These are phyloP conservation scores for Ogataea siamensis DNA, from an alignment of 805 yeast genomes.

Conservation along the genomic window DNA sequence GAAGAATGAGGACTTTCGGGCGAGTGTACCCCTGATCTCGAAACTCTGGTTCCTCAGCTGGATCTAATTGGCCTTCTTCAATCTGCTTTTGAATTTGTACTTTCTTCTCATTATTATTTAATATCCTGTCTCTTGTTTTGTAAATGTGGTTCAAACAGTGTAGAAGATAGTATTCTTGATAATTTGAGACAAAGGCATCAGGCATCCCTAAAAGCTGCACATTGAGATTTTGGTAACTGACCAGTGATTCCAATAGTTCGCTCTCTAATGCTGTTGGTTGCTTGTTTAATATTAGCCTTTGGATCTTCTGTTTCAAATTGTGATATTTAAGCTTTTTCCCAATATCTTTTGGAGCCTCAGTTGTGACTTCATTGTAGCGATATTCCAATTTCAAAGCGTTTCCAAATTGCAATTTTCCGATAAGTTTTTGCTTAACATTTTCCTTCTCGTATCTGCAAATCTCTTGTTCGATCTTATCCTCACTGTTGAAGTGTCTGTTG, in stretches of 20 bases:
- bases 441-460: constrained; percentile 27
- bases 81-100: constrained; percentile 37
- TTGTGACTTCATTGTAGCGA: constrained; percentile 9
- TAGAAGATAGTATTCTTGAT: constrained; percentile 61
- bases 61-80: constrained; percentile 35
- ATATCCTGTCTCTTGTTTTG: constrained; percentile 82
- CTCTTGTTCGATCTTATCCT: constrained; percentile 38
- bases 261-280: constrained; percentile 44
- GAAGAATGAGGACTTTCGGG: constrained; percentile 77
- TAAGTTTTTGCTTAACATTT: constrained; percentile 10
- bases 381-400: constrained; percentile 34
- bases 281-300: constrained; percentile 34
- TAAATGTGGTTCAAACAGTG: constrained; percentile 81
- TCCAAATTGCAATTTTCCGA: constrained; percentile 8
- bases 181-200: constrained; percentile 32
- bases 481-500: constrained; percentile 66
- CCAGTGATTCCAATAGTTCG: constrained; percentile 58
- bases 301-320: constrained; percentile 47
- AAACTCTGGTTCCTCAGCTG: constrained; percentile 51
- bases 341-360: constrained; percentile 8
- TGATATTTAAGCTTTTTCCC: constrained; percentile 29
- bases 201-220: constrained; percentile 53
- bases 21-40: constrained; percentile 96
- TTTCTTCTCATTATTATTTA: constrained; percentile 69
- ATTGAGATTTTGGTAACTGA: constrained; percentile 69